phyloP scores from a whole-genome alignment of 2,329 filamentous ascomycete genomes.

The Raffaelea ambrosiae region DNA sequence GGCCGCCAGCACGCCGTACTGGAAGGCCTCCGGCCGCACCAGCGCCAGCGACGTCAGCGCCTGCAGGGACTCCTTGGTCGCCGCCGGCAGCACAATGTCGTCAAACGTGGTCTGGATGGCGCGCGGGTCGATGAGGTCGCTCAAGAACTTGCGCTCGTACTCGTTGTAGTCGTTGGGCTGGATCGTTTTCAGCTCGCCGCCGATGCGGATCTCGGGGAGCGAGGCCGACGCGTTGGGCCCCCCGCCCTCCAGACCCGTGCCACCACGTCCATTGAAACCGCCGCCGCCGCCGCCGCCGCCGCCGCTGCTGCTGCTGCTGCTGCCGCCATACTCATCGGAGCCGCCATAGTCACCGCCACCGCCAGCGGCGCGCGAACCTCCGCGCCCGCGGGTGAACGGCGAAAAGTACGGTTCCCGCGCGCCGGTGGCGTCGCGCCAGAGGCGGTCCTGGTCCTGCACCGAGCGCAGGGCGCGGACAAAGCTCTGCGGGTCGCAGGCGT shows the following conservation, averaged over 20 bases:
- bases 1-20: constrained; percentile 83
- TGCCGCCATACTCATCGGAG: no score
- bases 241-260: no score
- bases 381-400: no score
- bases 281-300: background rate
- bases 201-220: constrained; percentile 4
- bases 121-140: constrained; percentile 71
- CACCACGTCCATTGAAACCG: no score
- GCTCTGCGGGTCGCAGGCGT: constrained; percentile 5
- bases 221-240: no score
- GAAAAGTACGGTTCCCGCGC: constrained; percentile 19
- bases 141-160: constrained; percentile 75
- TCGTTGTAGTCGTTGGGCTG: constrained; percentile 38
- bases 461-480: constrained; percentile 18
- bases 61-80: constrained; percentile 80
- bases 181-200: constrained; percentile 2
- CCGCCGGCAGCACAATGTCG: constrained; percentile 73
- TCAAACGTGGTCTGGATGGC: constrained; percentile 81
- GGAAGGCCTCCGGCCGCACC: constrained; percentile 85
- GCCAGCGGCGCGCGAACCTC: no score
- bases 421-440: constrained; percentile 15
- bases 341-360: no score
- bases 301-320: background rate
- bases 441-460: constrained; percentile 17
- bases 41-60: constrained; percentile 83